These are phyloP conservation scores for Salix arbutifolia DNA, from an alignment of 345 rosid genomes.

Conservation along the genomic window DNA sequence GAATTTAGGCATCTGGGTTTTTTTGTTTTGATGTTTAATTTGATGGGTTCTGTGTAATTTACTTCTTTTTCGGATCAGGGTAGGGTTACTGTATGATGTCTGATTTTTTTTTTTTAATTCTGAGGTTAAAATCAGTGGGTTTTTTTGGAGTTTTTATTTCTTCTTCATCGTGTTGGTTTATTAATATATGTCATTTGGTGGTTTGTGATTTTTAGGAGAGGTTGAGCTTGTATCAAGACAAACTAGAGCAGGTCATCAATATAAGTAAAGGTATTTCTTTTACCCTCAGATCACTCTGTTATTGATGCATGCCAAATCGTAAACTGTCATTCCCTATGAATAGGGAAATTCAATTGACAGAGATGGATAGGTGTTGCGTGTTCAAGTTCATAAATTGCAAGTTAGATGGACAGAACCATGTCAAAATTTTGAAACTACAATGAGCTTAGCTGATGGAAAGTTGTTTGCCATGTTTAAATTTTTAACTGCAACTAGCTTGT, in stretches of 20 bases:
- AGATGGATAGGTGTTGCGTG: neutral
- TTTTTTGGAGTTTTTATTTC: neutral
- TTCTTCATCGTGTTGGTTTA: neutral
- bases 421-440: neutral
- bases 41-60: constrained; percentile 3
- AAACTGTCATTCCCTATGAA: neutral
- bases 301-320: neutral
- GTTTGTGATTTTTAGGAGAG: constrained; percentile 57
- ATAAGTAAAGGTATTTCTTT: constrained; percentile 60
- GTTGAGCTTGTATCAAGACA: constrained; percentile 61
- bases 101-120: neutral
- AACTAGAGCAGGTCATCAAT: constrained; percentile 49
- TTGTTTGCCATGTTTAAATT: neutral
- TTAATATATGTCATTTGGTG: neutral
- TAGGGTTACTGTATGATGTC: neutral
- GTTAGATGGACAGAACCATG: neutral
- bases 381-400: neutral
- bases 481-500: neutral
- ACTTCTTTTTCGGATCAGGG: neutral
- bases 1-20: neutral
- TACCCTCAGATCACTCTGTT: neutral
- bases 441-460: neutral
- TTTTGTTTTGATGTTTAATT: constrained; percentile 1
- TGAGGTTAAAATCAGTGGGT: neutral
- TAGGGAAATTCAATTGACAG: neutral